phyloP scores from a whole-genome alignment of 2,329 filamentous ascomycete genomes.

The Septoria petroselini region DNA sequence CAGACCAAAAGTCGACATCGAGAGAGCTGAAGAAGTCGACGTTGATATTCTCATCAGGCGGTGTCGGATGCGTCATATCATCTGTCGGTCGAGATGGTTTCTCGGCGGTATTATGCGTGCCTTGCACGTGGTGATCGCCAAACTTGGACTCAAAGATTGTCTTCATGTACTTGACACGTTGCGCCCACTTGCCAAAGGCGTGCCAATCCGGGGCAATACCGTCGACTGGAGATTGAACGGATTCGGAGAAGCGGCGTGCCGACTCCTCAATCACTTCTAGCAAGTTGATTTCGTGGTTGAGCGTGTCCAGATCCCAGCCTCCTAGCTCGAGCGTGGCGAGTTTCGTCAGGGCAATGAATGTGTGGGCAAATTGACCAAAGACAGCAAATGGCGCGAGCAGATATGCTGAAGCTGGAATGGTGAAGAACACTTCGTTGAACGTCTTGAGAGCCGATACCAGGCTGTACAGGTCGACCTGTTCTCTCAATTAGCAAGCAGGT shows the following conservation, averaged over 20 bases:
- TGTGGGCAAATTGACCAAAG: slow-evolving; percentile 34
- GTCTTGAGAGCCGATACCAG: slow-evolving; percentile 29
- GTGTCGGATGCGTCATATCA: slow-evolving; percentile 21
- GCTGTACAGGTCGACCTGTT: slow-evolving; percentile 24
- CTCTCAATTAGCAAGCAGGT: too few relatives aligned
- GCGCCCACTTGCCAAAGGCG: slow-evolving; percentile 33
- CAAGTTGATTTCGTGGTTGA: slow-evolving; percentile 28
- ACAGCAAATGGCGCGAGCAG: slow-evolving; percentile 32
- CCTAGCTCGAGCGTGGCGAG: slow-evolving; percentile 33
- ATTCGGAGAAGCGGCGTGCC: slow-evolving; percentile 26
- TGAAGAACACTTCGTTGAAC: slow-evolving; percentile 31
- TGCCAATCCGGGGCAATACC: slow-evolving; percentile 33
- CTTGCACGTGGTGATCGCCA: slow-evolving; percentile 1
- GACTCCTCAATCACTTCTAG: slow-evolving; percentile 25
- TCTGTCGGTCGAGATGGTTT: slow-evolving; percentile 12
- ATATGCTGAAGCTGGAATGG: slow-evolving; percentile 29
- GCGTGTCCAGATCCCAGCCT: slow-evolving; percentile 31
- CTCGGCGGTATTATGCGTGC: slow-evolving; percentile 3
- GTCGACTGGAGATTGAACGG: slow-evolving; percentile 23
- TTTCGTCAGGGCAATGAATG: slow-evolving; percentile 32
- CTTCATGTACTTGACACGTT: slow-evolving; percentile 31
- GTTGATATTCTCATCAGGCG: slow-evolving; percentile 28
- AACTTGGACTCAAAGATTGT: slow-evolving; percentile 30
- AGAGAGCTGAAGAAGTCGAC: slow-evolving; percentile 33
- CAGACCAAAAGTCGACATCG: slow-evolving; percentile 30